Evolutionary conservation across 768 basidiomycete species (phyloP), one percentile per base, ranked within the genome.

Genomic region (Pleurotus eryngii): DNA sequence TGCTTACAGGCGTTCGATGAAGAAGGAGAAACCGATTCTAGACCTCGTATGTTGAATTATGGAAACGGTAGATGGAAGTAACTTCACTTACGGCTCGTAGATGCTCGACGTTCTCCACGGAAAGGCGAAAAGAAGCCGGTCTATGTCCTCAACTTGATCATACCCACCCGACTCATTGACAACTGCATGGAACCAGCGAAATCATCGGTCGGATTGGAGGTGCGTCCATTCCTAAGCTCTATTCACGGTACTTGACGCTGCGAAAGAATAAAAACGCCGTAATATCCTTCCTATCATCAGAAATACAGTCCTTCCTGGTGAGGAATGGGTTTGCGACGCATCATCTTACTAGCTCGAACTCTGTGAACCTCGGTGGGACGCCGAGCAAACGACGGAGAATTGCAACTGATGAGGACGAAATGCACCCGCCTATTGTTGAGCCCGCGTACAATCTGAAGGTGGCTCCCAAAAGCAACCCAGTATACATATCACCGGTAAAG

Each of bases 111-210:
- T 35, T 89, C 93, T 35, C 90, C 93, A 30, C 84, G 88, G 40
- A 93, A 90, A 71, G 69, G 74, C 20, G 92, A 93, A 65, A 86
- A 85, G 69, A 83, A 83, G 68, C 86, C 94, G 4, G 83, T 94
- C 59, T 98, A 90, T 68, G 87, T 94, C 46, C 74, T 98, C 47
- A 86, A 91, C 65, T 66, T 98, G 58, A 77, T 74, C 7, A 71
- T 95, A 17, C 85, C 92, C 45, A 72, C 84, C 2, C 72, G 74
- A 22, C 74, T 85, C 24, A 75, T 97, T 7, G 93, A 97, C 65
- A 87, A 89, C 56, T 83, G 84, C 58, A 65, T 94, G 26, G 92
- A 91, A 61, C 92, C 94, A n/a, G 74, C 82, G 15, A 95, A 95
- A 73, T 73, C 75, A 3, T 65, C 74, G 4, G 76, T 95, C 30